These are phyloP conservation scores for Diplotaxis tenuifolia DNA, from an alignment of 345 rosid species.

Conservation along the genomic window DNA sequence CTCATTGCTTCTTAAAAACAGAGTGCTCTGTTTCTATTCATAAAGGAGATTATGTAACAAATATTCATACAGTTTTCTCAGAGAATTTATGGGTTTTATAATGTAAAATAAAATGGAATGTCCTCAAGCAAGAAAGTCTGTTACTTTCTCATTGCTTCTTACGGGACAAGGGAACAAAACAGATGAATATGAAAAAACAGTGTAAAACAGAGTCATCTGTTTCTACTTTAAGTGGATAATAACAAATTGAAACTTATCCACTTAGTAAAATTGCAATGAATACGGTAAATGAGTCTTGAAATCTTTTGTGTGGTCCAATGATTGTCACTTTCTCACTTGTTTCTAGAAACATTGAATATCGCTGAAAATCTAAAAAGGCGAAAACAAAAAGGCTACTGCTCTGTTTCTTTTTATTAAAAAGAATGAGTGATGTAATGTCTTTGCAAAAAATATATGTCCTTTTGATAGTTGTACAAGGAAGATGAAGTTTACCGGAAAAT, in stretches of 20 bases:
- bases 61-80: background rate
- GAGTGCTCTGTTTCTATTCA: background rate
- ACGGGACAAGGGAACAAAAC: background rate
- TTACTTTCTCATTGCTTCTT: background rate
- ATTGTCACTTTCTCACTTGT: background rate
- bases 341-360: constrained; percentile 5
- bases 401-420: background rate
- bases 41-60: background rate
- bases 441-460: background rate
- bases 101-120: background rate
- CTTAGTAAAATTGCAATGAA: background rate
- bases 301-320: background rate
- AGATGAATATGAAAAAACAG: background rate
- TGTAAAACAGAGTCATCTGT: constrained; percentile 11
- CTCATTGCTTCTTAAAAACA: background rate
- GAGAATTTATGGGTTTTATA: background rate
- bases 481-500: constrained; percentile 49
- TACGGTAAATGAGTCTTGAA: background rate
- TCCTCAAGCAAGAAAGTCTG: background rate
- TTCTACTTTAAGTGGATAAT: background rate
- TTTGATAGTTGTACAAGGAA: background rate
- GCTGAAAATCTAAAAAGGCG: background rate
- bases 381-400: background rate
- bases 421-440: background rate
- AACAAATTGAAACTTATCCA: background rate